A percentile compares a stretch with the other conserved stretches of the same genome.
phyloP scores from a whole-genome alignment of 495 filamentous ascomycete species.

The Pseudoneurospora amorphoporcata region DNA sequence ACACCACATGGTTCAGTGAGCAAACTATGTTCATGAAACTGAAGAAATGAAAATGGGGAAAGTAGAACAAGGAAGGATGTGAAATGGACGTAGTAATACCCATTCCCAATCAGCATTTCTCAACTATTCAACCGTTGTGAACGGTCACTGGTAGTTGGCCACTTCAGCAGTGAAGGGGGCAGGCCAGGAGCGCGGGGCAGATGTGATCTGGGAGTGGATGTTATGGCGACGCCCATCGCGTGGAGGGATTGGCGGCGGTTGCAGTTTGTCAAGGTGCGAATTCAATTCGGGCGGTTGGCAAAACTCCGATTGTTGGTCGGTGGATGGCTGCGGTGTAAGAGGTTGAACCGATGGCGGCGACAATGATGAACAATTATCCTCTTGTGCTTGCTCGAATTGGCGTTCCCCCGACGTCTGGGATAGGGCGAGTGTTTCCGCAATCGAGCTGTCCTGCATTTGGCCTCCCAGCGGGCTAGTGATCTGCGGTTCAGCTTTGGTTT shows the following conservation, averaged over 20 bases:
- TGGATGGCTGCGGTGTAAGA: background rate
- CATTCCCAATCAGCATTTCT: background rate
- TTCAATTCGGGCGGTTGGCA: background rate
- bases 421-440: background rate
- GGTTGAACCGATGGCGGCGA: background rate
- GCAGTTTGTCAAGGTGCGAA: background rate
- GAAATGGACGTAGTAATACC: background rate
- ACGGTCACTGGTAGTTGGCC: background rate
- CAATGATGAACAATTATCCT: background rate
- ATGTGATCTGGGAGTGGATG: background rate
- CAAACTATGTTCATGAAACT: background rate
- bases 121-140: background rate
- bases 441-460: background rate
- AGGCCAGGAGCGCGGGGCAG: background rate
- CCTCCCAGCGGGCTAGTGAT: constrained; percentile 6
- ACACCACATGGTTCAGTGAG: background rate
- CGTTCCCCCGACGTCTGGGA: background rate
- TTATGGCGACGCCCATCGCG: background rate
- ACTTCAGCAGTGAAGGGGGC: background rate
- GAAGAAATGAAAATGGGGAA: background rate
- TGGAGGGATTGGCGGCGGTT: background rate
- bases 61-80: background rate
- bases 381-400: background rate
- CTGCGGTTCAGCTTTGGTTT: constrained; percentile 33
- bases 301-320: background rate